phyloP scores from a whole-genome alignment of 768 basidiomycete genomes.

The Suillus decipiens region DNA sequence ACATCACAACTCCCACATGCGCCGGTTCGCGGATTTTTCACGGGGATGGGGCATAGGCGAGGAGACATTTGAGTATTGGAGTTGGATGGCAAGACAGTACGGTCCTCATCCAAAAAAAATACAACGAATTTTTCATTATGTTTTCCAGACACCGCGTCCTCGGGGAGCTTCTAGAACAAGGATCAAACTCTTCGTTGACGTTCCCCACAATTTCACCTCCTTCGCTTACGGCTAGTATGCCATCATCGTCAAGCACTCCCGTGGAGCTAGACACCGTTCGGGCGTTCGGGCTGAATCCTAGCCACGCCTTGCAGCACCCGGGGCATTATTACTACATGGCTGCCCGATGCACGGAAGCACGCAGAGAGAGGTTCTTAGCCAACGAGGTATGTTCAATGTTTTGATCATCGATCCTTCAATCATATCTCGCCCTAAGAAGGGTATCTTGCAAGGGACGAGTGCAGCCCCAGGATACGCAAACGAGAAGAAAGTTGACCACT shows the following conservation, averaged over 20 bases:
- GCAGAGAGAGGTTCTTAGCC: constrained; percentile 66
- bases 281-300: constrained; percentile 73
- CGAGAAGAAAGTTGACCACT: constrained; percentile 92
- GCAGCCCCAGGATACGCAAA: constrained; percentile 76
- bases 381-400: constrained; percentile 48
- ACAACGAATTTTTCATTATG: not conserved
- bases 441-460: constrained; percentile 35
- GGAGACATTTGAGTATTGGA: constrained; percentile 97
- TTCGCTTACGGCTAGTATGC: constrained; percentile 28
- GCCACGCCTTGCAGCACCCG: constrained; percentile 83
- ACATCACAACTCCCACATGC: constrained; percentile 84
- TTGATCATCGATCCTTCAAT: not conserved
- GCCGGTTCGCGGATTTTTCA: constrained; percentile 83
- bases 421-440: constrained; percentile 8
- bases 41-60: constrained; percentile 95
- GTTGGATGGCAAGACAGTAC: constrained; percentile 92
- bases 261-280: constrained; percentile 62
- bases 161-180: constrained; percentile 89
- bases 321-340: constrained; percentile 89
- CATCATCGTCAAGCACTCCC: constrained; percentile 25
- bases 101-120: constrained; percentile 27
- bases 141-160: constrained; percentile 76
- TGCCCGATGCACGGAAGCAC: constrained; percentile 78
- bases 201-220: constrained; percentile 61
- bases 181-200: constrained; percentile 58